phyloP scores from a whole-genome alignment of 371 early-diverging fungal genomes.

The Syncephalastrum contaminatum region DNA sequence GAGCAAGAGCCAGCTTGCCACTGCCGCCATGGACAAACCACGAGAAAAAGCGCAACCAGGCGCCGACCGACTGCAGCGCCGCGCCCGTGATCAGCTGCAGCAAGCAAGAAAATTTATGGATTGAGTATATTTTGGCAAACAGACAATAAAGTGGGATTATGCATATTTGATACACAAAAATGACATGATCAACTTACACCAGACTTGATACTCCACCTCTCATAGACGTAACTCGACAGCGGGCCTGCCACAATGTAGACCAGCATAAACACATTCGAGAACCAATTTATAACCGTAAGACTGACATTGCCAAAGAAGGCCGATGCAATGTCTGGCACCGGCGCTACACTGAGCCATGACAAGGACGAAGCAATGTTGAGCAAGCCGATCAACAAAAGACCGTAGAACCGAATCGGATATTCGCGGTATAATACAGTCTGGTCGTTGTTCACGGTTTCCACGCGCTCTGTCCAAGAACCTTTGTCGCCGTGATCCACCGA shows the following conservation, averaged over 20 bases:
- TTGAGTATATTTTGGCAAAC: too few species aligned
- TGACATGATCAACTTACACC: conserved; percentile 26
- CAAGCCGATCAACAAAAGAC: conserved; percentile 35
- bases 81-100: conserved; percentile 39
- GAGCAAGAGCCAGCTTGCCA: conserved; percentile 31
- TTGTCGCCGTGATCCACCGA: neutral
- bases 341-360: conserved; percentile 45
- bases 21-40: conserved; percentile 22
- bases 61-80: conserved; percentile 35
- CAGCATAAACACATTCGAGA: conserved; percentile 52
- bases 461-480: conserved; percentile 1
- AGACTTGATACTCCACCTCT: conserved; percentile 47
- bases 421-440: conserved; percentile 11
- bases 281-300: conserved; percentile 42
- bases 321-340: conserved; percentile 35
- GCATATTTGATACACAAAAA: neutral
- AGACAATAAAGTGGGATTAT: neutral
- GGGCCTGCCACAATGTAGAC: conserved; percentile 54
- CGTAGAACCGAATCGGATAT: conserved; percentile 47
- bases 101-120: conserved; percentile 3
- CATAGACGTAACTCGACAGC: conserved; percentile 50
- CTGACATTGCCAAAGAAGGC: conserved; percentile 25
- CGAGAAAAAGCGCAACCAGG: conserved; percentile 46
- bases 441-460: neutral
- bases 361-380: conserved; percentile 43